Base-by-base conservation (phyloP, 805 yeast species). In the Teunomyces atbi region DNA sequence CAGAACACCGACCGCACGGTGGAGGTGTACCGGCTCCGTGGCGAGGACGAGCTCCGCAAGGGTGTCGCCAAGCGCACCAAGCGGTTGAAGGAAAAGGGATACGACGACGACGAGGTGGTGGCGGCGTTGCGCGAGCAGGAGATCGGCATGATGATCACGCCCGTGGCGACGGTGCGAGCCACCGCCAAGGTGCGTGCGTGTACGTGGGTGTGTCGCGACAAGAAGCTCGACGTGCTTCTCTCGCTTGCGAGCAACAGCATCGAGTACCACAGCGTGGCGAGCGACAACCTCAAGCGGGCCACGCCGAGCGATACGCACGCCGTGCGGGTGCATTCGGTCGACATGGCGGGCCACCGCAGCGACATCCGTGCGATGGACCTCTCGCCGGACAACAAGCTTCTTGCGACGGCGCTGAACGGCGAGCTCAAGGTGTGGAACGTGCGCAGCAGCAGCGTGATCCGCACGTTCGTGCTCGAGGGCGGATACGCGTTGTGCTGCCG, bases 391-490 rank as follows among this genome's bases (percentile, higher is more conserved):
- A 81, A 84, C 62, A 82, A 81, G 61, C 69, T 94, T 47, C 69
- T 92, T 35, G 95, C 90, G 2, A 85, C 96, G 1, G 97, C 96
- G 0, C 86, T 97, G 2, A 89, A 90, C 59, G 97, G 97, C 18
- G 78, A 81, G 53, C 68, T 94, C 51, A 94, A 94, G 60, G 76
- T 94, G 18, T 91, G 97, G 97, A 94, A 94, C 60, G 62, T 86
- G 23, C 75, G 76, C 51, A 82, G 92, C 1, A 74, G 71, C 15
- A 79, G 82, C 50, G 92, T 96, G 56, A 76, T 94, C 42, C 77
- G 99, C 59, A 86, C 96, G 0, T 86, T 94, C 59, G 54, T 45
- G 18, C 56, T 70, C 39, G 91, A 84, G 29, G 80, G 95, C 53
- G 97, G 97, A 1, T 89, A 92, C 62, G 88, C 96, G 0, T 71